A percentile compares a stretch with the other conserved stretches of the same genome.
Conservation (phyloP, 345 rosid genomes). For the Sonneratia alba region DNA sequence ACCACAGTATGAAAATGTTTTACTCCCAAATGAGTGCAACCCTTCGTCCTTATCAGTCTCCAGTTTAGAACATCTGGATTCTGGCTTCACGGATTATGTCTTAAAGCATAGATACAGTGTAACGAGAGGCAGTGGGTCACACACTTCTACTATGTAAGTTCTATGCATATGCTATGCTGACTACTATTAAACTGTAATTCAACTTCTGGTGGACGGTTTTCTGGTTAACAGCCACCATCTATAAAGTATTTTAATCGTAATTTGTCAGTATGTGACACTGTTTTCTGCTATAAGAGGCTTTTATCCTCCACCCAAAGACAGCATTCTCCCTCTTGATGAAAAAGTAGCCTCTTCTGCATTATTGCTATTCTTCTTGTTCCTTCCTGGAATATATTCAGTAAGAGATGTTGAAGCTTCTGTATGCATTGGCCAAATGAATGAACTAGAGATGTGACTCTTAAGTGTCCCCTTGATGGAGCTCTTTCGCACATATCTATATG, state of each 20-base stretch:
- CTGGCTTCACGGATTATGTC: constrained; percentile 73
- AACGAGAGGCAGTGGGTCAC: constrained; percentile 26
- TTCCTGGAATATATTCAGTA: neutral
- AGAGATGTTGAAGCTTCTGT: neutral
- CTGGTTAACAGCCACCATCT: neutral
- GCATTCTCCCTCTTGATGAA: neutral
- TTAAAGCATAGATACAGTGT: constrained; percentile 45
- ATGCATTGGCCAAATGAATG: neutral
- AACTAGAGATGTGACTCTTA: neutral
- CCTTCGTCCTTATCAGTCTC: constrained; percentile 34
- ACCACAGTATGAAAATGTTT: constrained; percentile 33
- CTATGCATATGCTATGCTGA: neutral
- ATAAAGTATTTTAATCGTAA: neutral
- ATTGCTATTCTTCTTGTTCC: neutral
- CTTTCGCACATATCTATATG: neutral
- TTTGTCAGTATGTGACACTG: neutral
- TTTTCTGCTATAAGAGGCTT: neutral
- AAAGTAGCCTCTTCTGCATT: neutral
- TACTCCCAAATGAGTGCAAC: constrained; percentile 40
- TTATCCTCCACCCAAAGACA: neutral
- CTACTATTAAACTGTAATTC: no score
- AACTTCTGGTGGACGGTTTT: neutral
- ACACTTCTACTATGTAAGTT: constrained; percentile 4
- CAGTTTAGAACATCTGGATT: constrained; percentile 51
- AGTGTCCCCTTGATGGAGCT: neutral